Base-by-base conservation (phyloP, 306 rosid genomes). In the Lablab purpureus region DNA sequence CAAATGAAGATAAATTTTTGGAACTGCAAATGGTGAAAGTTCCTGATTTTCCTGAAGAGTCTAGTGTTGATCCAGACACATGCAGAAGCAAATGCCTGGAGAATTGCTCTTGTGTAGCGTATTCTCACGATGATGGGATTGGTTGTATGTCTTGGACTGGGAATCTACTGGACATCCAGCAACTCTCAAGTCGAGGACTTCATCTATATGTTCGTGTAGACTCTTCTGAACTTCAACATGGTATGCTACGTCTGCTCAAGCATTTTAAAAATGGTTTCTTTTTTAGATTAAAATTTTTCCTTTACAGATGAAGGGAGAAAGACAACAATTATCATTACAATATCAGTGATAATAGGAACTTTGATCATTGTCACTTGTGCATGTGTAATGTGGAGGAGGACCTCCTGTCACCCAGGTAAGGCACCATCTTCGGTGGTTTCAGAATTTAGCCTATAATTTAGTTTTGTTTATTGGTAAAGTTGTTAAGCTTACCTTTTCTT, bases 11-110 rank as follows among this genome's bases (percentile, higher is more conserved):
- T 49, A 82, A 77, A 1, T 89, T 87, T 81, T 4, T 65, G 0
- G 70, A 17, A 51, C 28, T 87, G 37, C 59, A 45, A 37, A 81
- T 28, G 71, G 65, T 72, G 4, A 85, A 88, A 73, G 73, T 84
- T 49, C 92, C 87, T 0, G 65, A 70, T 37, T 71, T 69, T 30
- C 25, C 65, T 15, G 62, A 74, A 8, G 11, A 30, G 3, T 22
- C 75, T 0, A 5, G 13, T 25, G 19, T 15, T 10, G 0, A 2
- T 0, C 8, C 18, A 25, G 78, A 74, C 13, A 10, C 2, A 9
- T 80, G 85, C 34, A 43, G 47, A 81, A 58, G 27, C 18, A 17
- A 2, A 1, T 85, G 86, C 58, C 25, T 83, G 50, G 19, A 78
- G 47, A 78, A 78, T 4, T 78, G 83, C 69, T 78, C 83, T 45